These are phyloP conservation scores for Papilionanthe hybrid DNA, from an alignment of 116 monocot species.

Conservation along the genomic window DNA sequence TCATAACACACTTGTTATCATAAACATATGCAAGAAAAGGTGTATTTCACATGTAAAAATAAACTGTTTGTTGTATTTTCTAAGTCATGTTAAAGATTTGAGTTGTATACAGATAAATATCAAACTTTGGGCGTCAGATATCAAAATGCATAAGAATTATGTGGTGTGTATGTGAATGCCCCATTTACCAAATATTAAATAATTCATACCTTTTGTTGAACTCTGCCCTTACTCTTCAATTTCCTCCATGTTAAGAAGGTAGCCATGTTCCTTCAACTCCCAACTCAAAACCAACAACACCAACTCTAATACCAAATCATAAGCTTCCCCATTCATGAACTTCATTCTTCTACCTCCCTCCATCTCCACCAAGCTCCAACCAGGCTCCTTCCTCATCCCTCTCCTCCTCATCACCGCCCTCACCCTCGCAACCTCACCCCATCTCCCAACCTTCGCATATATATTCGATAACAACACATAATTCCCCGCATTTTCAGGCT, in stretches of 20 bases:
- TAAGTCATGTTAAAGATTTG: too few relatives aligned
- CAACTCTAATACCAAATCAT: slow-evolving; percentile 9
- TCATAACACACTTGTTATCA: too few relatives aligned
- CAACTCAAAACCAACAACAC: slow-evolving; percentile 18
- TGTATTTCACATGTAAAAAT: too few relatives aligned
- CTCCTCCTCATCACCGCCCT: slow-evolving; percentile 23
- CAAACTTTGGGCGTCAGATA: too few relatives aligned
- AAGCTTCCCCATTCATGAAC: slow-evolving; percentile 24
- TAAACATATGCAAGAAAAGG: too few relatives aligned
- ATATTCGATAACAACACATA: slow-evolving; percentile 41
- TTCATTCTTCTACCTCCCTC: slow-evolving; percentile 14
- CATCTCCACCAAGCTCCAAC: slow-evolving; percentile 29
- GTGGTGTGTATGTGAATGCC: too few relatives aligned
- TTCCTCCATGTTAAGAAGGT: slow-evolving; percentile 4
- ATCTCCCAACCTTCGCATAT: slow-evolving; percentile 25
- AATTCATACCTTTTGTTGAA: background rate
- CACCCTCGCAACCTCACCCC: slow-evolving; percentile 31
- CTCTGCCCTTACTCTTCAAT: background rate
- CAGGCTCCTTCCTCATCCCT: slow-evolving; percentile 39
- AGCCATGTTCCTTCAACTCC: slow-evolving; percentile 27
- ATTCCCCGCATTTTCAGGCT: slow-evolving; percentile 26
- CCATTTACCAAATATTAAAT: background rate
- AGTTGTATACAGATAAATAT: too few relatives aligned
- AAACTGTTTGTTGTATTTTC: too few relatives aligned
- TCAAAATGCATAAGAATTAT: too few relatives aligned